Percentiles rank a stretch among this genome's conserved stretches.
Conservation (phyloP, 345 rosid species). For the Leavenworthia alabamica region DNA sequence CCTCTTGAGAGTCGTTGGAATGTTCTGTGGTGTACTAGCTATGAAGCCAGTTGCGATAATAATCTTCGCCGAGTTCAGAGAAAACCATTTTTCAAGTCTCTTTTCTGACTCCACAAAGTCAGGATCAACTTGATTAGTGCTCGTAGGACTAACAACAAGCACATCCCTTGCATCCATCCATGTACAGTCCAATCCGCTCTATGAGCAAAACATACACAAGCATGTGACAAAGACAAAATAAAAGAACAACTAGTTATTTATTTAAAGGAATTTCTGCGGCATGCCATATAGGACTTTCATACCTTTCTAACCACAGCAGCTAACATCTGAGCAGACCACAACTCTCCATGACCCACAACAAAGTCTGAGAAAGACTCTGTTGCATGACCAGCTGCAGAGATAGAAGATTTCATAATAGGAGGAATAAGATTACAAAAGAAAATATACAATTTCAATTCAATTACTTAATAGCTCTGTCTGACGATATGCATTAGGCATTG, state of each 20-base stretch:
- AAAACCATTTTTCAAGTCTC: slow-evolving; percentile 80
- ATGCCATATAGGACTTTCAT: background rate
- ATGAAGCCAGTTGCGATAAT: slow-evolving; percentile 93
- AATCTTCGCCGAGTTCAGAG: slow-evolving; percentile 49
- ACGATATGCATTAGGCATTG: background rate
- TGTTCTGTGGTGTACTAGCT: slow-evolving; percentile 86
- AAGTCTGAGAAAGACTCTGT: slow-evolving; percentile 95
- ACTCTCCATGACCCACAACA: slow-evolving; percentile 93
- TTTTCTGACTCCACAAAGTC: slow-evolving; percentile 67
- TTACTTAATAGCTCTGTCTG: background rate
- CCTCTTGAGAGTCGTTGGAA: slow-evolving; percentile 94
- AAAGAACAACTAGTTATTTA: background rate
- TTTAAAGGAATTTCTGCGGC: background rate
- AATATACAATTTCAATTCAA: background rate
- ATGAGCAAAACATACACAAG: slow-evolving; percentile 19
- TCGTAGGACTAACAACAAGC: slow-evolving; percentile 72
- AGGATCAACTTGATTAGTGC: slow-evolving; percentile 90
- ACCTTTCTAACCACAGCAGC: slow-evolving; percentile 80
- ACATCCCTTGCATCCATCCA: slow-evolving; percentile 99
- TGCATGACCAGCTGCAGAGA: slow-evolving; percentile 87
- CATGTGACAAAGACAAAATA: background rate
- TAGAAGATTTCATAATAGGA: slow-evolving; percentile 7
- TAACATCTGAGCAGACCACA: slow-evolving; percentile 94
- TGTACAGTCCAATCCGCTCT: slow-evolving; percentile 64
- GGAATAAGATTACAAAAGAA: background rate